Base-by-base conservation (phyloP, 208 protist species). In the Phytomonas sp. region DNA sequence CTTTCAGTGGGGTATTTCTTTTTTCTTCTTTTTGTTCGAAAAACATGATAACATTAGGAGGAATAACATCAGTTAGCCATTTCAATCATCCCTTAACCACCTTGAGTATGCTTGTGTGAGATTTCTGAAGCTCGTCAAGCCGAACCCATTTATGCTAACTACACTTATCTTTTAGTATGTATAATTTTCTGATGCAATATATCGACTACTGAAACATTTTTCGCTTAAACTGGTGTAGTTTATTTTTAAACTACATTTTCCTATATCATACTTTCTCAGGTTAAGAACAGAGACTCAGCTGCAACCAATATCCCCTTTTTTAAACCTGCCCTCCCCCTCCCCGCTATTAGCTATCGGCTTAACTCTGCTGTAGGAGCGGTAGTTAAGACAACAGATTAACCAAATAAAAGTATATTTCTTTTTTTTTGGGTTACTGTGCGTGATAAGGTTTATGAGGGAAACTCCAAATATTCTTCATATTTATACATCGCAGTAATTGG, bases 351-450 rank as follows among this genome's bases (percentile, higher is more conserved):
- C 40, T 51, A 51, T 51, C 40, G 20, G 40, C 13, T 51, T 51
- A 51, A 51, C 20, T 23, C 40, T 51, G 40, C 13, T 51, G 9
- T 51, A 17, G 20, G 13, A 2, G 40, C 40, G 13, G 43, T 71
- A 30, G 28, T 4, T 63, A 34, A 30, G 7, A 71, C 33, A 63
- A 29, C 23, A 31, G 62, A 8, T 51, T 51, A 66, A 37, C 2
- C n/a, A 37, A 65, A 5, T 34, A 17, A 34, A 65, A 23, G 34
- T 36, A 8, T 32, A 53, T 64, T 46, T 64, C 9, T 17, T 36
- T 30, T 77, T 46, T 71, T 46, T 46, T 65, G 53, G 32, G 6
- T 43, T 73, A 67, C 70, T 73, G 20, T 68, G 62, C 66, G 46
- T 72, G 0, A 20, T 46, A 60, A 34, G 30, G 15, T 66, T 29